Conservation (phyloP, 106 monocot genomes). For the Triglochin maritima region DNA sequence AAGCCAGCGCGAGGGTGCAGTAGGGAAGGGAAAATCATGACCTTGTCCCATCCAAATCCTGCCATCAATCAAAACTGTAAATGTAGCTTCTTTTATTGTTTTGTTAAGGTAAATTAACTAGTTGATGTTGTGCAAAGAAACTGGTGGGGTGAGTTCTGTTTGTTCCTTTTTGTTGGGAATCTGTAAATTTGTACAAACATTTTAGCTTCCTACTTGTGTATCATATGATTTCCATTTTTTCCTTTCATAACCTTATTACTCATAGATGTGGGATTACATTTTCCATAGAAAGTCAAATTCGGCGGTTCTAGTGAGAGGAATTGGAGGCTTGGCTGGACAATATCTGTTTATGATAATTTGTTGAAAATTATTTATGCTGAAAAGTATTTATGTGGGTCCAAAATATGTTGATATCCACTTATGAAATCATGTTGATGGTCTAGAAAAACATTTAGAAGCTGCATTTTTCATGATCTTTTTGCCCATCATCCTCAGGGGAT, state of each 20-base stretch:
- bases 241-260: neutral
- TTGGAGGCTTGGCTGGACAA: no score
- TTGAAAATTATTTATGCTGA: no score
- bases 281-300: no score
- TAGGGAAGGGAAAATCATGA: conserved; percentile 17
- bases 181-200: neutral
- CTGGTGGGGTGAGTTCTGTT: neutral
- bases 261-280: no score
- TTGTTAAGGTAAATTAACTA: neutral
- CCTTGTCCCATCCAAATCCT: neutral
- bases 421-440: no score
- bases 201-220: neutral
- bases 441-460: no score
- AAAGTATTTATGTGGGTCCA: no score
- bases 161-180: neutral
- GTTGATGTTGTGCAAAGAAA: neutral
- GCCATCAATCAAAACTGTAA: neutral
- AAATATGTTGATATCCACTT: no score
- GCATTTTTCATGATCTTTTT: no score
- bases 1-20: conserved; percentile 40
- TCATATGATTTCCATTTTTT: neutral
- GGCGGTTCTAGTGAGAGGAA: no score
- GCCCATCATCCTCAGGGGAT: no score
- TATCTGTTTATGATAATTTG: no score
- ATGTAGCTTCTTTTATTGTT: neutral